These are phyloP conservation scores for Gracilaria gracilis DNA, from an alignment of 23 red algal species.

Conservation along the genomic window DNA sequence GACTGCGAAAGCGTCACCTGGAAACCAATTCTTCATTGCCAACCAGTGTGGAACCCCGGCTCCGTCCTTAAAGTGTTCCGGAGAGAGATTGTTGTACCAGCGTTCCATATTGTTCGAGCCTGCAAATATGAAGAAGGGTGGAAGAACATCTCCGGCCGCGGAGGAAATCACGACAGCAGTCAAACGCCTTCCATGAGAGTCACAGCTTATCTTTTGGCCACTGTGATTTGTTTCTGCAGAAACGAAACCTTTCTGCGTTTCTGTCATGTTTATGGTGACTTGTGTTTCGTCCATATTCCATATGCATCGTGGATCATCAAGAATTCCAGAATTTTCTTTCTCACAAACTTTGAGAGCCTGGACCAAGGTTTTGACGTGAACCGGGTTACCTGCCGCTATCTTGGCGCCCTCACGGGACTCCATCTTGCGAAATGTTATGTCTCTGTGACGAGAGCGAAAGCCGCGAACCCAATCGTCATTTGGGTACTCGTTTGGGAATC, in stretches of 20 bases:
- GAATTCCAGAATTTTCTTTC: background rate
- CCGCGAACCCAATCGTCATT: background rate
- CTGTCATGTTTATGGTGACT: background rate
- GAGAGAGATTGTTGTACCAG: background rate
- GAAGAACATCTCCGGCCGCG: background rate
- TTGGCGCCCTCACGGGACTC: background rate
- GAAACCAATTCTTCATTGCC: background rate
- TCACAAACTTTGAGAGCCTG: background rate
- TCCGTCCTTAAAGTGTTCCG: background rate
- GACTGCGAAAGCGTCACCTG: background rate
- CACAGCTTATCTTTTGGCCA: background rate
- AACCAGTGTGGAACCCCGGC: background rate
- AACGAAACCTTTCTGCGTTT: background rate
- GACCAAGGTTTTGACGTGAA: background rate
- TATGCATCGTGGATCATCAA: conserved; percentile 1
- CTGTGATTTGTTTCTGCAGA: background rate
- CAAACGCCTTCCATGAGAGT: background rate
- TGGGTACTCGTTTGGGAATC: background rate
- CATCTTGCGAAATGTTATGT: background rate
- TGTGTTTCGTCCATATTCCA: conserved; percentile 52
- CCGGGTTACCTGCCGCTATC: background rate
- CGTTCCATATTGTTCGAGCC: background rate
- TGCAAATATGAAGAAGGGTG: conserved; percentile 34
- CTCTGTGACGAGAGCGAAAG: background rate
- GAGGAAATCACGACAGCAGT: conserved; percentile 5